A percentile compares a stretch with the other conserved stretches of the same genome.
phyloP scores from a whole-genome alignment of 2,329 filamentous ascomycete genomes.

The Fusarium veterinarium region DNA sequence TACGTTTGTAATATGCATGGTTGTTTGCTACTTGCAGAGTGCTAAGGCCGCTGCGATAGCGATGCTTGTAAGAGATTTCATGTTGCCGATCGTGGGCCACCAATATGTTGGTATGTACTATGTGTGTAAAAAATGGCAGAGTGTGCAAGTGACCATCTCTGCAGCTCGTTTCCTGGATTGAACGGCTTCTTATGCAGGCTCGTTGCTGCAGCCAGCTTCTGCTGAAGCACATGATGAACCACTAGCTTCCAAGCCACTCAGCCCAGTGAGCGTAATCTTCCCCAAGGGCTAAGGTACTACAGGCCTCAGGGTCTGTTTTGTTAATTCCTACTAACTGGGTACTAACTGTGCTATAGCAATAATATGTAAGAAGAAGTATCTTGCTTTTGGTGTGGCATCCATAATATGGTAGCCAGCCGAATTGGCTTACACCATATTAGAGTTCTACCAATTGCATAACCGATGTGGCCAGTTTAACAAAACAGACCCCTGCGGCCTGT shows the following conservation, averaged over 20 bases:
- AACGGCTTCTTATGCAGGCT: not conserved
- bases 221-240: not conserved
- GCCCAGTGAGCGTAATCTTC: not conserved
- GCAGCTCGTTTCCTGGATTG: not conserved
- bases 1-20: too few relatives aligned
- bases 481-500: too few relatives aligned
- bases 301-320: too few relatives aligned
- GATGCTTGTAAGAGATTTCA: not conserved
- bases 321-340: too few relatives aligned
- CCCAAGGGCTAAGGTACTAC: not conserved
- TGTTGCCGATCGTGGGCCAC: not conserved
- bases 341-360: too few relatives aligned
- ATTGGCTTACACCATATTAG: too few relatives aligned
- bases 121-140: not conserved
- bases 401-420: too few relatives aligned
- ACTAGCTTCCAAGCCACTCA: not conserved
- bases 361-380: too few relatives aligned
- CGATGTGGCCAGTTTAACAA: too few relatives aligned
- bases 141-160: not conserved
- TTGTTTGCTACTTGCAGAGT: not conserved
- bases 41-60: not conserved
- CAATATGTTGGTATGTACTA: rapidly evolving
- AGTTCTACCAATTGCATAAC: too few relatives aligned
- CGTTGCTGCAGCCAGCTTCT: not conserved
- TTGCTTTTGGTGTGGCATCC: too few relatives aligned